Percentiles rank a stretch among this genome's conserved stretches.
phyloP scores from a whole-genome alignment of 768 basidiomycete genomes.

The Trametes elegans region DNA sequence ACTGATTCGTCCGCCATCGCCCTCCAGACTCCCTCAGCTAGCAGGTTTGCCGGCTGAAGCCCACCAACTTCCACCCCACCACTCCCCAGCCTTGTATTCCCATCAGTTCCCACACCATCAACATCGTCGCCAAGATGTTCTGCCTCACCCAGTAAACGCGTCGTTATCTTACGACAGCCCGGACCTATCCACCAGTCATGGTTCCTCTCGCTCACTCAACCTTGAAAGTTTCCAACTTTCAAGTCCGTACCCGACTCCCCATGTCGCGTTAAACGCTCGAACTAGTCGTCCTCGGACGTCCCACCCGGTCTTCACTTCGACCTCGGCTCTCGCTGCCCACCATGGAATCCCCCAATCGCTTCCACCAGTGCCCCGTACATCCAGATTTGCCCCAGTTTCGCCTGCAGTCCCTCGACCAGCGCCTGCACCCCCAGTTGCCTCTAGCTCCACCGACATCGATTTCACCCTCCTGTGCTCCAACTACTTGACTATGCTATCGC shows the following conservation, averaged over 20 bases:
- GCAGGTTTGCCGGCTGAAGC: constrained; percentile 19
- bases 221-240: constrained; percentile 58
- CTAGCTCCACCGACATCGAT: constrained; percentile 40
- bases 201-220: constrained; percentile 24
- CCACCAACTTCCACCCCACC: constrained; percentile 14
- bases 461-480: constrained; percentile 49
- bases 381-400: constrained; percentile 41
- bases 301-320: constrained; percentile 56
- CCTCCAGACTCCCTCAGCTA: constrained; percentile 26
- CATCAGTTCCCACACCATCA: constrained; percentile 19
- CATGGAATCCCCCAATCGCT: constrained; percentile 77
- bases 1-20: constrained; percentile 27
- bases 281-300: constrained; percentile 67
- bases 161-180: constrained; percentile 26
- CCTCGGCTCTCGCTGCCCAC: constrained; percentile 69
- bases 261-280: constrained; percentile 58
- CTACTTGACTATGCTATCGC: constrained; percentile 68
- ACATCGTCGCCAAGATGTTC: constrained; percentile 26
- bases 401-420: constrained; percentile 30
- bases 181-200: constrained; percentile 28
- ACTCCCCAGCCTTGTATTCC: constrained; percentile 29
- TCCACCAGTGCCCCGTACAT: constrained; percentile 65
- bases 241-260: constrained; percentile 43
- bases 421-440: constrained; percentile 22
- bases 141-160: constrained; percentile 26